Conservation (phyloP, 2,329 filamentous ascomycete genomes). For the Fusarium verticillioides region DNA sequence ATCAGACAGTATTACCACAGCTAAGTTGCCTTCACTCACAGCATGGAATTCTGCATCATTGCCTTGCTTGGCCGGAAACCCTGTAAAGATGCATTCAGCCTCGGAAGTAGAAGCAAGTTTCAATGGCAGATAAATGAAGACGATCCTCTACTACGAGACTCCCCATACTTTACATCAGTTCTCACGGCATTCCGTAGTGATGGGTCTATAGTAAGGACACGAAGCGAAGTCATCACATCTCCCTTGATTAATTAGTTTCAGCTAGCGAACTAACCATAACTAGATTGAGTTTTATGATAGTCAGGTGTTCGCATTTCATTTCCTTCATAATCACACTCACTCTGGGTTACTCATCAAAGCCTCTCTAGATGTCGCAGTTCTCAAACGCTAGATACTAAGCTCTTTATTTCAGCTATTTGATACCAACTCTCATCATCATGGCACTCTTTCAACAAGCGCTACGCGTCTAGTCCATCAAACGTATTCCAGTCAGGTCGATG, state of each 20-base stretch:
- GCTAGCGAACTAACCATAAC: too few species aligned
- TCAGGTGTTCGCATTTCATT: too few species aligned
- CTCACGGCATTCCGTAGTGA: fast-evolving
- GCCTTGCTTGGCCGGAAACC: too few species aligned
- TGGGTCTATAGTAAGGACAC: fast-evolving
- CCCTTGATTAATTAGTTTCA: too few species aligned
- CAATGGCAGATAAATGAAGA: fast-evolving
- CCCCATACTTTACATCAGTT: background rate
- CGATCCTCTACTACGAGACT: fast-evolving
- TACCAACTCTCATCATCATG: too few species aligned
- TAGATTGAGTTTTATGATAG: too few species aligned
- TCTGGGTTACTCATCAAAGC: fast-evolving
- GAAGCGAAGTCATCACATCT: background rate
- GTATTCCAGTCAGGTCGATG: too few species aligned
- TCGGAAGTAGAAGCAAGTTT: background rate
- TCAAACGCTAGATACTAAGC: background rate
- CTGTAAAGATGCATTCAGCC: fast-evolving
- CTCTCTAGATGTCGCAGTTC: too few species aligned
- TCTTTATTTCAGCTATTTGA: background rate
- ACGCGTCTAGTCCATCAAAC: background rate
- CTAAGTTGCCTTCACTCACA: background rate
- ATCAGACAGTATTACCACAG: fast-evolving
- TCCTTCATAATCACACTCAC: background rate
- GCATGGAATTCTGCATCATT: background rate
- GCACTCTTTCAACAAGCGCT: fast-evolving